These are phyloP conservation scores for Colletotrichum higginsianum DNA, from an alignment of 2,329 filamentous ascomycete genomes.

Conservation along the genomic window DNA sequence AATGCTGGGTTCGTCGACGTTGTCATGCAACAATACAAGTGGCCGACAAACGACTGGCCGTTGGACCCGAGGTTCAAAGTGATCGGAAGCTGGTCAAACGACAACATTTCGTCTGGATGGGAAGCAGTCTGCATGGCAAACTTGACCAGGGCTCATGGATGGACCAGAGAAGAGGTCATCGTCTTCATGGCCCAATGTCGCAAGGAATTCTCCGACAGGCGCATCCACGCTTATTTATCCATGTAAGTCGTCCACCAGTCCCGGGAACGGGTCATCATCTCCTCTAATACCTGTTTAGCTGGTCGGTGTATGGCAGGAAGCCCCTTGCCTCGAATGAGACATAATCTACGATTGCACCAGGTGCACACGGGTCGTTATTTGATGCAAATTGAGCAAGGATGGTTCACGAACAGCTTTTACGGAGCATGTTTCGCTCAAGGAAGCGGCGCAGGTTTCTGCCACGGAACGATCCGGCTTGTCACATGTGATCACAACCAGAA, in stretches of 20 bases:
- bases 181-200: constrained; percentile 45
- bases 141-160: constrained; percentile 47
- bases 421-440: too few relatives aligned
- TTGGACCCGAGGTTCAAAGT: constrained; percentile 66
- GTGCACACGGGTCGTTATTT: too few relatives aligned
- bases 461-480: too few relatives aligned
- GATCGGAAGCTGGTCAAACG: constrained; percentile 53
- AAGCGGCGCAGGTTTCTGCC: too few relatives aligned
- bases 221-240: constrained; percentile 43
- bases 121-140: constrained; percentile 48
- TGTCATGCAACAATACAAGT: constrained; percentile 60
- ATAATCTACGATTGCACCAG: too few relatives aligned
- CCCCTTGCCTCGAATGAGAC: too few relatives aligned
- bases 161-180: constrained; percentile 45
- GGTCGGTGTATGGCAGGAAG: background rate
- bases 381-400: too few relatives aligned
- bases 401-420: too few relatives aligned
- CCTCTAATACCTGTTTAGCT: background rate
- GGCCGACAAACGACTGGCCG: constrained; percentile 67
- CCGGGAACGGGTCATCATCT: too few relatives aligned
- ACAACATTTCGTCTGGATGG: constrained; percentile 43
- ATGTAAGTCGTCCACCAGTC: constrained; percentile 16
- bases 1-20: constrained; percentile 70
- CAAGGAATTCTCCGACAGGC: constrained; percentile 45
- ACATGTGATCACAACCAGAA: too few relatives aligned